Conservation (phyloP, 2,329 filamentous ascomycete genomes). For the Botrytis pseudocinerea region DNA sequence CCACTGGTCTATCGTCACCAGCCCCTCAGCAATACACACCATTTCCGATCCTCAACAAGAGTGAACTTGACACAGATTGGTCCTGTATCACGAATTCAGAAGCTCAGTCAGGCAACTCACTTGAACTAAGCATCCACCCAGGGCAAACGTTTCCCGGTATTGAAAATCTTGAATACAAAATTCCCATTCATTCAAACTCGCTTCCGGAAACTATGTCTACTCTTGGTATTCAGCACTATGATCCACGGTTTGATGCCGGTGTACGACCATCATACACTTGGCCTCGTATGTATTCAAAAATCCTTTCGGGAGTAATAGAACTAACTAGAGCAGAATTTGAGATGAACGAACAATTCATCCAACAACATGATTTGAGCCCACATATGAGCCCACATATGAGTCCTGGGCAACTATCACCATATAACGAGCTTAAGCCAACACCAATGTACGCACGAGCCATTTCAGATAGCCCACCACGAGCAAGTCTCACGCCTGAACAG, state of each 20-base stretch:
- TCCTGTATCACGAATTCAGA: slow-evolving; percentile 34
- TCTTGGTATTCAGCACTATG: slow-evolving; percentile 40
- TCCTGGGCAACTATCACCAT: slow-evolving; percentile 35
- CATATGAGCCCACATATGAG: slow-evolving; percentile 33
- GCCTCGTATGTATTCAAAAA: slow-evolving; percentile 37
- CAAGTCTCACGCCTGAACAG: slow-evolving; percentile 58
- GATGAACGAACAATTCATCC: slow-evolving; percentile 38
- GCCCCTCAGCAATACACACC: slow-evolving; percentile 35
- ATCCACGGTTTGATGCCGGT: slow-evolving; percentile 37
- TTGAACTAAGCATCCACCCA: slow-evolving; percentile 36
- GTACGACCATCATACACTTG: slow-evolving; percentile 39
- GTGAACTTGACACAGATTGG: slow-evolving; percentile 38
- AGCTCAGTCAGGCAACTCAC: slow-evolving; percentile 32
- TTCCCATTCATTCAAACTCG: slow-evolving; percentile 26
- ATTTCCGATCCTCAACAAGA: slow-evolving; percentile 37
- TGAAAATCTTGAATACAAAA: slow-evolving; percentile 25
- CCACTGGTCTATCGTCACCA: slow-evolving; percentile 26
- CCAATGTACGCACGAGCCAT: slow-evolving; percentile 40
- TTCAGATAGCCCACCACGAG: slow-evolving; percentile 59
- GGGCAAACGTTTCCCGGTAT: slow-evolving; percentile 31
- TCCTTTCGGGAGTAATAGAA: neutral
- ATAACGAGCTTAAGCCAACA: slow-evolving; percentile 39
- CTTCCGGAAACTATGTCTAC: slow-evolving; percentile 32
- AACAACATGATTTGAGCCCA: slow-evolving; percentile 29
- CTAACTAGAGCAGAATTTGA: slow-evolving; percentile 38